These are phyloP conservation scores for Melocanna baccifera DNA, from an alignment of 176 grass and related monocot species.

Conservation along the genomic window DNA sequence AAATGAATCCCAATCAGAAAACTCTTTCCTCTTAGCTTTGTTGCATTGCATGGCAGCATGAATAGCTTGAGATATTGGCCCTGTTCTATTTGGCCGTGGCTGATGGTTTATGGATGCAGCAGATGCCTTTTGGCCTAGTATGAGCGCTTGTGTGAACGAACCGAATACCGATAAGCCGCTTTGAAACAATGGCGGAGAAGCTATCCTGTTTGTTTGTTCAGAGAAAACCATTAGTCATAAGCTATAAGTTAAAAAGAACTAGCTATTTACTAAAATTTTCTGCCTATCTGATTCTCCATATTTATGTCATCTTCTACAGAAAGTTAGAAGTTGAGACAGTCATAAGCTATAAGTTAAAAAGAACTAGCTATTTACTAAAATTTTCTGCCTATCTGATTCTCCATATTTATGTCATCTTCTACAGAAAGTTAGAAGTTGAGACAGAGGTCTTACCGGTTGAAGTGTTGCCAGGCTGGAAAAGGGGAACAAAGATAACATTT, in stretches of 20 bases:
- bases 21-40: conserved; percentile 5
- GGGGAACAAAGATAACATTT: conserved; percentile 75
- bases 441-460: conserved; percentile 54
- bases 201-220: no score
- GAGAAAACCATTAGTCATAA: no score
- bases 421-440: conserved; percentile 39
- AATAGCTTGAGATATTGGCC: neutral
- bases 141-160: no score
- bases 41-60: neutral
- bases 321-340: conserved; percentile 37
- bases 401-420: neutral
- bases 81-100: no score
- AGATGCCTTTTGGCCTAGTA: no score
- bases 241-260: no score
- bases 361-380: neutral
- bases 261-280: neutral
- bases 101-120: no score
- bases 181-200: no score
- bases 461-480: conserved; percentile 66
- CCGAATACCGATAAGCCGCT: no score
- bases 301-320: conserved; percentile 30
- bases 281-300: neutral
- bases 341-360: no score
- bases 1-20: neutral
- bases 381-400: neutral